A percentile compares a stretch with the other conserved stretches of the same genome.
phyloP scores from a whole-genome alignment of 1,139 yeast genomes.

The Scheffersomyces cryptocercus region DNA sequence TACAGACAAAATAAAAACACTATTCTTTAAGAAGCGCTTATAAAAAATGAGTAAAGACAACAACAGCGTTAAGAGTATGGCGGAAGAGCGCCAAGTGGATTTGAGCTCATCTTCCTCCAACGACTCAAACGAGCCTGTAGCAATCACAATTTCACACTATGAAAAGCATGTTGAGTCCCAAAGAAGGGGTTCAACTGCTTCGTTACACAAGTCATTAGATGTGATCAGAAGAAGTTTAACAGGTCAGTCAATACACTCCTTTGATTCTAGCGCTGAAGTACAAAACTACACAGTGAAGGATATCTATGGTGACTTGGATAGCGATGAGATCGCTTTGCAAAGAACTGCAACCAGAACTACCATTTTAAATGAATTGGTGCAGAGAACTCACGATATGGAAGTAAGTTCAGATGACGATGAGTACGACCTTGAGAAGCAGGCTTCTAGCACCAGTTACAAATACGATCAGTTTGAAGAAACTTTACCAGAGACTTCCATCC shows the following conservation, averaged over 20 bases:
- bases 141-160: conserved; percentile 13
- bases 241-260: conserved; percentile 7
- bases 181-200: conserved; percentile 13
- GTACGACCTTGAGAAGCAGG: conserved; percentile 7
- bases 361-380: conserved; percentile 18
- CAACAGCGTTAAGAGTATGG: conserved; percentile 2
- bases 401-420: conserved; percentile 15
- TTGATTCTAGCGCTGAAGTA: not conserved
- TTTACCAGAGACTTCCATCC: conserved; percentile 21
- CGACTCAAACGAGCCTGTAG: conserved; percentile 12
- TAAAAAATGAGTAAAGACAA: not conserved
- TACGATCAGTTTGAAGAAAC: conserved; percentile 2
- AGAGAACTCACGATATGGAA: conserved; percentile 12
- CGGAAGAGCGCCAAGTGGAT: conserved; percentile 3
- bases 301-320: conserved; percentile 35
- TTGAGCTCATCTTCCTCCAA: conserved; percentile 10
- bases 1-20: no score
- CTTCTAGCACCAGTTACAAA: not conserved
- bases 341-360: conserved; percentile 23
- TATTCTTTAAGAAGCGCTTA: no score
- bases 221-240: conserved; percentile 11
- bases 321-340: conserved; percentile 18
- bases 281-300: conserved; percentile 28
- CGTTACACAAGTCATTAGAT: conserved; percentile 16
- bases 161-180: conserved; percentile 4